Evolutionary conservation across 495 filamentous ascomycete species (phyloP).

Genomic region (Penicillium nucicola): DNA sequence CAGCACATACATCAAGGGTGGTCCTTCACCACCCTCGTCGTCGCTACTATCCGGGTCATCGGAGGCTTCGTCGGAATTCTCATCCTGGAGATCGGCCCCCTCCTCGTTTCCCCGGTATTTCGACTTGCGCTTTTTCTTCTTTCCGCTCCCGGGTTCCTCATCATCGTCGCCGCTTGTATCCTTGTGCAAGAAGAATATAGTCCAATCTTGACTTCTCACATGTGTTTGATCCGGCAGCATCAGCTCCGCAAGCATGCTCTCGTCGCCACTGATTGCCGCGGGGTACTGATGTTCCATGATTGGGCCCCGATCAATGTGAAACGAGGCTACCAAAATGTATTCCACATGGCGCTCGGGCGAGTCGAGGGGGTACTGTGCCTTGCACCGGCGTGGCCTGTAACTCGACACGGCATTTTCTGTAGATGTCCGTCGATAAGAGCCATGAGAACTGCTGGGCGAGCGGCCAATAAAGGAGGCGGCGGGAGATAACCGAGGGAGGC

Average conservation of each 20-base stretch:
- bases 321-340: conserved; percentile 97
- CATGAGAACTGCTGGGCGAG: conserved; percentile 49
- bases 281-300: conserved; percentile 99
- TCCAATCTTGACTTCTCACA: conserved; percentile 95
- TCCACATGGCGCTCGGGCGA: conserved; percentile 89
- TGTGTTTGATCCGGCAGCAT: conserved; percentile 99
- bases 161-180: conserved; percentile 80
- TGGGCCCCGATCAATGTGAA: conserved; percentile 92
- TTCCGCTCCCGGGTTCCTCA: conserved; percentile 54
- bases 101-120: conserved; percentile 49
- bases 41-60: conserved; percentile 52
- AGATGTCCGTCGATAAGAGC: conserved; percentile 42
- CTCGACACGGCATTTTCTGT: conserved; percentile 38
- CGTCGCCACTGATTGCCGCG: conserved; percentile 91
- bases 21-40: conserved; percentile 62
- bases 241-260: conserved; percentile 95
- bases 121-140: conserved; percentile 50
- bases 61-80: conserved; percentile 44
- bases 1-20: conserved; percentile 95
- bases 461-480: conserved; percentile 51
- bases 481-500: conserved; percentile 54
- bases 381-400: conserved; percentile 52
- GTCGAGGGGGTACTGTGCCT: conserved; percentile 83
- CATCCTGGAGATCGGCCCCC: conserved; percentile 44
- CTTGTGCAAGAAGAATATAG: conserved; percentile 97